Conservation (phyloP, 129 eudicot genomes). For the Artemisia argyi region DNA sequence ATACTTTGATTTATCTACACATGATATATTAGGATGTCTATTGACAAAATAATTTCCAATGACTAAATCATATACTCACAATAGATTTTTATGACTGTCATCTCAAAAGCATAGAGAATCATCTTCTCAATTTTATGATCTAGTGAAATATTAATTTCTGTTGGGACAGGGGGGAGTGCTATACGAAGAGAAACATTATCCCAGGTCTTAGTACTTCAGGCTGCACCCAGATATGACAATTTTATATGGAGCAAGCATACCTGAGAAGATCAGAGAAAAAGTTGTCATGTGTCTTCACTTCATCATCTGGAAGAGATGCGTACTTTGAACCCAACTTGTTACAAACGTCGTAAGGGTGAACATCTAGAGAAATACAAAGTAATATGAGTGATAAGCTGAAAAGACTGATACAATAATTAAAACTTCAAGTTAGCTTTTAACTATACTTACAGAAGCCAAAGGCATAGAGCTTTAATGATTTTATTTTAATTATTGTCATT, state of each 20-base stretch:
- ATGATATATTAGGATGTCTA: neutral
- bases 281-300: constrained; percentile 51
- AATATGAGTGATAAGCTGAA: constrained; percentile 23
- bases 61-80: neutral
- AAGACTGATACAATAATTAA: constrained; percentile 4
- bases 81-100: constrained; percentile 3
- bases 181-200: too few species aligned
- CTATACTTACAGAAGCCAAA: constrained; percentile 88
- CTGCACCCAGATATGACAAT: too few species aligned
- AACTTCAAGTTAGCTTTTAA: constrained; percentile 1
- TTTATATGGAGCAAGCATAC: constrained; percentile 27
- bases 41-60: constrained; percentile 6
- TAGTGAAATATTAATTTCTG: too few species aligned
- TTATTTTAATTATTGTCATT: constrained; percentile 76
- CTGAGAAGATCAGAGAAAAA: constrained; percentile 82
- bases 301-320: constrained; percentile 55
- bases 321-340: constrained; percentile 87
- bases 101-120: too few species aligned
- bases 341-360: constrained; percentile 89
- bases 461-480: constrained; percentile 87
- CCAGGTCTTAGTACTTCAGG: too few species aligned
- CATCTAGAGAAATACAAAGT: constrained; percentile 45
- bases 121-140: neutral
- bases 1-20: too few species aligned
- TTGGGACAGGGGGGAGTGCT: too few species aligned